These are phyloP conservation scores for Drechmeria coniospora DNA, from an alignment of 2,329 filamentous ascomycete genomes.

Conservation along the genomic window DNA sequence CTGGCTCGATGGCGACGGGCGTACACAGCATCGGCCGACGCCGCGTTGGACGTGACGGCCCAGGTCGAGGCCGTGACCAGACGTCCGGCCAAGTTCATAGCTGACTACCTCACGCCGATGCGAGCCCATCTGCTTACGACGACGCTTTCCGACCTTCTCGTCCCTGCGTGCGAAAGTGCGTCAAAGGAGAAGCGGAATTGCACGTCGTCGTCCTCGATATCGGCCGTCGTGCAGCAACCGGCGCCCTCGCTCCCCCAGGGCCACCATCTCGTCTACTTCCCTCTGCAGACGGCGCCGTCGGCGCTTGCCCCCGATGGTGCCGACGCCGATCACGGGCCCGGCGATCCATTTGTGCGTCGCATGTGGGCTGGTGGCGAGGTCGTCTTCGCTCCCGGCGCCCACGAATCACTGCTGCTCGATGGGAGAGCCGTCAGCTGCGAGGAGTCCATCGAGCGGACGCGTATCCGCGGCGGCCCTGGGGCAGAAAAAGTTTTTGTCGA, in stretches of 20 bases:
- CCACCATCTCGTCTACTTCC: slow-evolving; percentile 82
- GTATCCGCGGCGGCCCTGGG: slow-evolving; percentile 14
- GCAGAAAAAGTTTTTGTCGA: slow-evolving; percentile 36
- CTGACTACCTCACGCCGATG: slow-evolving; percentile 37
- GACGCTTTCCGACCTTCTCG: slow-evolving; percentile 41
- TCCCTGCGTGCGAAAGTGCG: no score
- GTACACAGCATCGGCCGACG: not conserved
- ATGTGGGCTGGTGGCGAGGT: slow-evolving; percentile 82
- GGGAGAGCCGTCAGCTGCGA: slow-evolving; percentile 24
- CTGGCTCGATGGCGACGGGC: no score
- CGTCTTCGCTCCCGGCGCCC: slow-evolving; percentile 27
- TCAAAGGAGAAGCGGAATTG: no score
- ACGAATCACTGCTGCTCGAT: slow-evolving; percentile 20
- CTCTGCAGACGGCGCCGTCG: slow-evolving; percentile 46
- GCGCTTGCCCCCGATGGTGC: slow-evolving; percentile 68
- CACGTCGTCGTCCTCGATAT: no score
- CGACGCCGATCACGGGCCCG: slow-evolving; percentile 64
- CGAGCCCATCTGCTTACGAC: slow-evolving; percentile 50
- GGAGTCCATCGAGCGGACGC: slow-evolving; percentile 28
- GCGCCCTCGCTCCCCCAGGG: slow-evolving; percentile 39
- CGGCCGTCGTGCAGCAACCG: slow-evolving; percentile 9
- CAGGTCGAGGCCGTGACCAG: slow-evolving; percentile 10
- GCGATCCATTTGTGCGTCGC: slow-evolving; percentile 53
- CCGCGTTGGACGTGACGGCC: not conserved
- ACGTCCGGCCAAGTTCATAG: slow-evolving; percentile 19